Percentiles rank a stretch among this genome's conserved stretches.
phyloP scores from a whole-genome alignment of 805 yeast species.

The Cyberlindnera maritima region DNA sequence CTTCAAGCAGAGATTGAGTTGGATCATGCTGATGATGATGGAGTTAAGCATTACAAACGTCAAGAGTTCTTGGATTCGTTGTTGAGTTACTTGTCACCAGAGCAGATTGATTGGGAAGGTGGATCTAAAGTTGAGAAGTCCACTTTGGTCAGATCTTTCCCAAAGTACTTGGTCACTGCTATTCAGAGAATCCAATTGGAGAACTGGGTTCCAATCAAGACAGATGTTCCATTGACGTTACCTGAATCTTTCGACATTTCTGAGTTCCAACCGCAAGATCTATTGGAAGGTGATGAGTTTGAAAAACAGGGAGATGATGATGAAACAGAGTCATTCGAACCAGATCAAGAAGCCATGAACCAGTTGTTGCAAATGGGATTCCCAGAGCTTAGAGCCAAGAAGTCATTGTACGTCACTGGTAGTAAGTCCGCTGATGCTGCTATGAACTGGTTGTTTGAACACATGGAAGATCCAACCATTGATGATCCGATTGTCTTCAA shows the following conservation, averaged over 20 bases:
- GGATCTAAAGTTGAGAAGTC: constrained; percentile 19
- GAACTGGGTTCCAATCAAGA: constrained; percentile 88
- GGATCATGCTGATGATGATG: constrained; percentile 38
- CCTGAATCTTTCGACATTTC: constrained; percentile 47
- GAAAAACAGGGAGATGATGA: constrained; percentile 28
- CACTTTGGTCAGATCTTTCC: constrained; percentile 57
- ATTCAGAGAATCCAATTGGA: constrained; percentile 79
- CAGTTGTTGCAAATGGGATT: constrained; percentile 85
- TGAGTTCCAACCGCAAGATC: constrained; percentile 41
- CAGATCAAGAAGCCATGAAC: constrained; percentile 53
- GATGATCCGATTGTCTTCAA: constrained; percentile 42
- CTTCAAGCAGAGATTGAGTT: constrained; percentile 52
- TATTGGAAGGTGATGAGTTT: constrained; percentile 38
- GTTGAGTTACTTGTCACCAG: constrained; percentile 49
- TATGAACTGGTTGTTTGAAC: constrained; percentile 86
- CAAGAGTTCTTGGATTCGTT: constrained; percentile 43
- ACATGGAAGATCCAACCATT: constrained; percentile 80
- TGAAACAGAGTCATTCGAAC: constrained; percentile 39
- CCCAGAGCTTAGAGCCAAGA: constrained; percentile 56
- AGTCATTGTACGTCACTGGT: constrained; percentile 73
- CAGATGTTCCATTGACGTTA: constrained; percentile 65
- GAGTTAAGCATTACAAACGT: constrained; percentile 41
- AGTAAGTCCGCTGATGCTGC: constrained; percentile 67
- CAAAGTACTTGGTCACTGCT: constrained; percentile 66
- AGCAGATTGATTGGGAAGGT: constrained; percentile 49